Conservation (phyloP, 164 flowering plant species). For the Vitis amurensis region DNA sequence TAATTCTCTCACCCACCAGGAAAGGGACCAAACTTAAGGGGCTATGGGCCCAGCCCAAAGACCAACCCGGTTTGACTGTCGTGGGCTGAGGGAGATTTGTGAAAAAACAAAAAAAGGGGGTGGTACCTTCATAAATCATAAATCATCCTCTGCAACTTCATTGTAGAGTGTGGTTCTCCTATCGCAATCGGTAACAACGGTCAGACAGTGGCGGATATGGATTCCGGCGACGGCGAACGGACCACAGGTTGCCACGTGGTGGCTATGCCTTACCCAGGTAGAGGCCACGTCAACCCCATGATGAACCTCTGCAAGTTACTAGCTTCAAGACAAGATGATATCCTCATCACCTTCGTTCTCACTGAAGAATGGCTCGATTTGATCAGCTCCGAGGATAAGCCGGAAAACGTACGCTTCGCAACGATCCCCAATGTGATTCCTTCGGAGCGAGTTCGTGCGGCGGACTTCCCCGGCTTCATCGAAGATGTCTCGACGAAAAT, state of each 20-base stretch:
- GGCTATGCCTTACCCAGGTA: conserved; percentile 56
- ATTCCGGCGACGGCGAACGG: too few species aligned
- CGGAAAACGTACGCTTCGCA: conserved; percentile 40
- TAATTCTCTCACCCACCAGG: too few species aligned
- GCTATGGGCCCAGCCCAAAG: too few species aligned
- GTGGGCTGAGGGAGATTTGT: too few species aligned
- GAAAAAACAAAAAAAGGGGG: too few species aligned
- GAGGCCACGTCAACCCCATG: conserved; percentile 75
- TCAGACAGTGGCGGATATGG: too few species aligned
- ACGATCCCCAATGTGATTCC: conserved; percentile 20
- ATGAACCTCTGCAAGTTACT: conserved; percentile 59
- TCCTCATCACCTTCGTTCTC: conserved; percentile 58
- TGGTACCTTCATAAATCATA: too few species aligned
- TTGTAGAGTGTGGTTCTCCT: too few species aligned
- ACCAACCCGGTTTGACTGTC: too few species aligned
- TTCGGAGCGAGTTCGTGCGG: conserved; percentile 7
- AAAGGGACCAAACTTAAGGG: too few species aligned
- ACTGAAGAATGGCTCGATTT: conserved; percentile 81
- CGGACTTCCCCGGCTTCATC: conserved; percentile 10
- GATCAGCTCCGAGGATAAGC: conserved; percentile 36
- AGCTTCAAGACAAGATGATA: not conserved
- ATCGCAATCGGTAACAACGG: too few species aligned
- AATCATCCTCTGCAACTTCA: too few species aligned
- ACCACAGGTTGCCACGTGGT: conserved; percentile 29
- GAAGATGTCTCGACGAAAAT: conserved; percentile 15